Base-by-base conservation (phyloP, 2,329 filamentous ascomycete genomes). In the Nemania diffusa region DNA sequence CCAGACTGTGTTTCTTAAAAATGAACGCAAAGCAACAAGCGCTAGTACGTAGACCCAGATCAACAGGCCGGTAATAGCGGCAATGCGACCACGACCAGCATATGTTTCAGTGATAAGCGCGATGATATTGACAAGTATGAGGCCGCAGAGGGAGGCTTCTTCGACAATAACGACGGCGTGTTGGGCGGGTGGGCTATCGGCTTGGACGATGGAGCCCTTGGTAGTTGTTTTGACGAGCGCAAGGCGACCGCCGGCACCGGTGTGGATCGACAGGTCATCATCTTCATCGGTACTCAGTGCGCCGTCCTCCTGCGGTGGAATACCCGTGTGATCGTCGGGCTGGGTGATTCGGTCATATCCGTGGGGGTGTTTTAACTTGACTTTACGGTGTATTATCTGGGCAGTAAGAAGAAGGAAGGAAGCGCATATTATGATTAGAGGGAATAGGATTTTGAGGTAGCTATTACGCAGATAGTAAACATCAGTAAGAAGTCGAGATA, bases 21-120 rank as follows among this genome's bases (percentile, higher is more conserved):
- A 90, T 74, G 97, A 82, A 37, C 96, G 90, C 50, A 94, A 81
- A 22, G 89, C 87, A 15, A 90, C 90, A 65, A 99, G 85, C 17
- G 90, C 80, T 29, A 95, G 83, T 44, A 94, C 88, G 77, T 98
- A 99, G 59, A 88, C 79, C 95, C 96, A 98, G 32, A 88, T 88
- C 11, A 88, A 80, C 37, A 97, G 82, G 57, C 90, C 90, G 2
- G 89, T 87, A 57, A 91, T 83, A 9, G 90, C 88, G 26, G 90
- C 88, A 63, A 88, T 75, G 20, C 81, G 84, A 58, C 88, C 88
- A 68, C 85, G 83, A 20, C 80, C 80, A 24, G 86, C 87, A 81
- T 88, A 92, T 48, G 85, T 83, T 40, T 85, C 81, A 1, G 88
- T 87, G 0, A 88, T 79, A 61, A 96, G 83, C 8, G 89, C 87